Base-by-base conservation (phyloP, 441 rosid species). In the Adansonia gregorii region DNA sequence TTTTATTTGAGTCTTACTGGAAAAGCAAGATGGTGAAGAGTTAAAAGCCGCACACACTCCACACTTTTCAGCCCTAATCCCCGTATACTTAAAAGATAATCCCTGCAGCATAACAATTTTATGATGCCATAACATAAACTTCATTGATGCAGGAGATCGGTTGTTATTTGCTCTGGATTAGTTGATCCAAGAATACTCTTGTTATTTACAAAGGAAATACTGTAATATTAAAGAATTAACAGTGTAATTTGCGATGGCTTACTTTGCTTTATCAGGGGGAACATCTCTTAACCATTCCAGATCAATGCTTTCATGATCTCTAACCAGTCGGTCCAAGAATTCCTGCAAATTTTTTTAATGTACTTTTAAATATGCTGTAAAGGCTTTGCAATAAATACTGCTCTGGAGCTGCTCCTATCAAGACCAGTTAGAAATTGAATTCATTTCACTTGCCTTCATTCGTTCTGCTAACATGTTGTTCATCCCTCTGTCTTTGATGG, bases 51-150 rank as follows among this genome's bases (percentile, higher is more conserved):
- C 80, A 97, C 98, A 61, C 99, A 97, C 79, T 97, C 99, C 58
- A 97, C 99, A 78, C 99, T 97, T 89, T 97, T 97, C 84, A 97
- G 75, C 64, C 99, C 99, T 81, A 97, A 45, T 35, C 99, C 99
- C 39, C 97, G 76, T 78, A 97, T 75, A 73, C 97, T 94, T 78
- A 97, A 86, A 68, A 97, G 90, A 72, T 91, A 97, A 75, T 97
- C 97, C 86, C 99, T 97, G 88, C 76, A 84, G 41, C 78, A 81
- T 67, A 77, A 70, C 8, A 80, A 67, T 61, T 70, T 77, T 15
- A 31, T 55, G 45, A 59, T 67, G 43, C 52, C 41, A 39, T 76
- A 39, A 66, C 64, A 64, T 46, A 68, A 68, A 59, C 61, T 55
- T 56, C 43, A 43, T n/a, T 6, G 71, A 63, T 43, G 14, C 27